These are phyloP conservation scores for Caulochytrium protostelioides DNA, from an alignment of 371 early-diverging fungal species.

Conservation along the genomic window DNA sequence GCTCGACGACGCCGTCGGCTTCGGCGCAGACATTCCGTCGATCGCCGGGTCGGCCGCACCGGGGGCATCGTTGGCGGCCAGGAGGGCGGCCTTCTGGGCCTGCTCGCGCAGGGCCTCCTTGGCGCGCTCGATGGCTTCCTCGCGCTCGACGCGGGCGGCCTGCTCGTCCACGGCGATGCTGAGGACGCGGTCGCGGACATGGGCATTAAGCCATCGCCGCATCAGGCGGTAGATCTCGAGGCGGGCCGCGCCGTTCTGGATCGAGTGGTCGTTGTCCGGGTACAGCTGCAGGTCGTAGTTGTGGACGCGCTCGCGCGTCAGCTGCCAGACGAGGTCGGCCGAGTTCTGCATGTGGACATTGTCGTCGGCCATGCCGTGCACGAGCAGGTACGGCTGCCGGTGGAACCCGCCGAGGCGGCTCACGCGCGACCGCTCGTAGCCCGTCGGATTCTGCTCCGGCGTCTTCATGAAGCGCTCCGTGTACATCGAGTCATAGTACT, in stretches of 20 bases:
- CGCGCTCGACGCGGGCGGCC: too few relatives aligned
- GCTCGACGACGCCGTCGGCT: too few relatives aligned
- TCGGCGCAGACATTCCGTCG: too few relatives aligned
- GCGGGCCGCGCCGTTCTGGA: slow-evolving; percentile 42
- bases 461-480: slow-evolving; percentile 92
- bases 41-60: too few relatives aligned
- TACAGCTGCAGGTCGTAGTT: slow-evolving; percentile 60
- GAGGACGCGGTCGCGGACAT: too few relatives aligned
- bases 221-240: too few relatives aligned
- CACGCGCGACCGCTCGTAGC: slow-evolving; percentile 60
- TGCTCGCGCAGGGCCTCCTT: too few relatives aligned
- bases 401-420: slow-evolving; percentile 59
- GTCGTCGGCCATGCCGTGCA: slow-evolving; percentile 85
- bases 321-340: slow-evolving; percentile 43
- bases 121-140: too few relatives aligned
- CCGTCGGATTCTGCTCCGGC: slow-evolving; percentile 47
- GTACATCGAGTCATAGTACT: slow-evolving; percentile 66
- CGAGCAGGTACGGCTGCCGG: slow-evolving; percentile 48
- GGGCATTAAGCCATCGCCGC: too few relatives aligned
- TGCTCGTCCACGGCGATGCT: too few relatives aligned
- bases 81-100: too few relatives aligned
- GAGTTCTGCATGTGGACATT: slow-evolving; percentile 81
- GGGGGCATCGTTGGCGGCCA: too few relatives aligned
- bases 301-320: slow-evolving; percentile 49
- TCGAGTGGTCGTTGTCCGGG: slow-evolving; percentile 82